A percentile compares a stretch with the other conserved stretches of the same genome.
Conservation (phyloP, 345 rosid species). For the Brassica juncea region DNA sequence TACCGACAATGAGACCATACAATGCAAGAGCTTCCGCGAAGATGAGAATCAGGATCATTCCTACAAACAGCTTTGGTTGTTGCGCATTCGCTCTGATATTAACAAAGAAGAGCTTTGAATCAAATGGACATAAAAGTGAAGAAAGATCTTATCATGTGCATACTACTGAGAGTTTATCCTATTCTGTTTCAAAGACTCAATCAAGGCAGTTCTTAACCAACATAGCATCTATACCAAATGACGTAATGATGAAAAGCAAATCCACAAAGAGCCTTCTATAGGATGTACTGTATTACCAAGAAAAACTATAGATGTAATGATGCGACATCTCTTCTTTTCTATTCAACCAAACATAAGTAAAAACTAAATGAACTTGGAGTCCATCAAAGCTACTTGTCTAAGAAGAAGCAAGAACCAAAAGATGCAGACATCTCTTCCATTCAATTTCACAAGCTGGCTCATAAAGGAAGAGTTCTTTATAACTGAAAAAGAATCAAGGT, state of each 20-base stretch:
- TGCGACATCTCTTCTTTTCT: no score
- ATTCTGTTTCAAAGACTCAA: not conserved
- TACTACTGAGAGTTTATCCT: not conserved
- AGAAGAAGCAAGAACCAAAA: constrained; percentile 2
- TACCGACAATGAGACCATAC: constrained; percentile 84
- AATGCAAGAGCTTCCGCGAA: constrained; percentile 94
- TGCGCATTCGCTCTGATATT: constrained; percentile 82
- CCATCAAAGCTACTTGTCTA: not conserved
- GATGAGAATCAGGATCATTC: constrained; percentile 92
- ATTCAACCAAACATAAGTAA: no score
- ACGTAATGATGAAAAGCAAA: not conserved
- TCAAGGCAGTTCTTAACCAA: not conserved
- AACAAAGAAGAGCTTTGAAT: not conserved
- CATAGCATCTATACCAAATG: not conserved
- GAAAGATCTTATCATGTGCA: not conserved
- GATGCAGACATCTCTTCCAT: not conserved
- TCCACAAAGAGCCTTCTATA: not conserved
- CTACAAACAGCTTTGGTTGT: constrained; percentile 85
- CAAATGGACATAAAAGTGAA: not conserved
- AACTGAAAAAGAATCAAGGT: not conserved
- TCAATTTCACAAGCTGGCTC: not conserved
- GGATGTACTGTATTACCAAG: not conserved
- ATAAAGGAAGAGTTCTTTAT: not conserved
- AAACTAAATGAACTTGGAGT: not conserved
- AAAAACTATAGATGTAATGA: no score